Percentiles rank a stretch among this genome's conserved stretches.
Evolutionary conservation across 768 basidiomycete species (phyloP).

Genomic region (Leccinum disarticulatum): DNA sequence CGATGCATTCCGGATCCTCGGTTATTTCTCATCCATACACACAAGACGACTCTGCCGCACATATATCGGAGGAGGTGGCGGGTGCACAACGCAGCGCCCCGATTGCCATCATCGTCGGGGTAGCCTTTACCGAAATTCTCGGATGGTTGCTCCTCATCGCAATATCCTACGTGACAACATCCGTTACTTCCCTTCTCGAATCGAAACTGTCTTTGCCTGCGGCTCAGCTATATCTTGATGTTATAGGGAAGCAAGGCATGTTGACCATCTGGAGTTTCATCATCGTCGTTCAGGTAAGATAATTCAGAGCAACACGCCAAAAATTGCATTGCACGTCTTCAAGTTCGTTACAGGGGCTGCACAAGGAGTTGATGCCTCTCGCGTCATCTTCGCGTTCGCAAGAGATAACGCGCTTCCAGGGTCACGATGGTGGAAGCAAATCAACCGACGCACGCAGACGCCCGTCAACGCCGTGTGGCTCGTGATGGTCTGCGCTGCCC

Average conservation of each 20-base stretch:
- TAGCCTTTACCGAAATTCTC: conserved; percentile 54
- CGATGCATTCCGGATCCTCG: conserved; percentile 2
- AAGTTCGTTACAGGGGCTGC: conserved; percentile 76
- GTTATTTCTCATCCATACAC: background rate
- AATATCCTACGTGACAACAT: conserved; percentile 61
- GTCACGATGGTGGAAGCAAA: conserved; percentile 65
- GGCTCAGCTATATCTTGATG: conserved; percentile 68
- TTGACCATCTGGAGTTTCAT: conserved; percentile 69
- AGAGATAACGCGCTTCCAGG: conserved; percentile 73
- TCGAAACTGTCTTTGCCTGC: conserved; percentile 60
- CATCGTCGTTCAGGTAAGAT: conserved; percentile 55
- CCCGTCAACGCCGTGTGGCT: conserved; percentile 79
- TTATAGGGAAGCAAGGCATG: conserved; percentile 71
- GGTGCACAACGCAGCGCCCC: conserved; percentile 65
- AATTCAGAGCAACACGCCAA: background rate
- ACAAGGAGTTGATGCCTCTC: conserved; percentile 72
- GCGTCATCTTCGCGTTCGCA: conserved; percentile 76
- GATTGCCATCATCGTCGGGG: conserved; percentile 67
- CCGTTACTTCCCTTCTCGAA: conserved; percentile 48
- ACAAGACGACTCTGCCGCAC: conserved; percentile 72
- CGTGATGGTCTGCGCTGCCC: conserved; percentile 53
- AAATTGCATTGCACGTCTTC: background rate
- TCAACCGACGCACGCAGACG: conserved; percentile 59
- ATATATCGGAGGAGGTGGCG: conserved; percentile 70
- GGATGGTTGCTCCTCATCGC: conserved; percentile 67